A percentile compares a stretch with the other conserved stretches of the same genome.
Evolutionary conservation across 2,329 filamentous ascomycete genomes (phyloP).

Genomic region (Aspergillus quadrilineatus): DNA sequence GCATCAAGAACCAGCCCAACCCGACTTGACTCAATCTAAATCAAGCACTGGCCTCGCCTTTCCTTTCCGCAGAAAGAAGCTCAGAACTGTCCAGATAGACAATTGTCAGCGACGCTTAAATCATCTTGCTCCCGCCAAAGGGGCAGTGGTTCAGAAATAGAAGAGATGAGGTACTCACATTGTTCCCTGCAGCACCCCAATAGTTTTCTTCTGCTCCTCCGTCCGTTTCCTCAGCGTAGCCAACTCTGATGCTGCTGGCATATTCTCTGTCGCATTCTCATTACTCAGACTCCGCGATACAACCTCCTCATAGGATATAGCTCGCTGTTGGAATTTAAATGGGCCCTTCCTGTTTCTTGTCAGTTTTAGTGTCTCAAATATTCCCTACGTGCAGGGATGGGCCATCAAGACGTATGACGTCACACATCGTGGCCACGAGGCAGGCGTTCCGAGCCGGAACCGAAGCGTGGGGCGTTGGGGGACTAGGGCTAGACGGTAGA

Average conservation of each 20-base stretch:
- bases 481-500: not conserved
- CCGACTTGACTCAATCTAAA: no score
- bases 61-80: no score
- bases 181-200: not conserved
- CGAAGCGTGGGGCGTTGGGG: not conserved
- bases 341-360: not conserved
- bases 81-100: no score
- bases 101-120: no score
- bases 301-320: conserved; percentile 1
- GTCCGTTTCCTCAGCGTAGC: not conserved
- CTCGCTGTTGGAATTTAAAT: not conserved
- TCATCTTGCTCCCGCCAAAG: no score
- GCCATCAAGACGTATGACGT: not conserved
- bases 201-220: not conserved
- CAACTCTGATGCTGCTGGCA: not conserved
- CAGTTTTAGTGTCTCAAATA: not conserved
- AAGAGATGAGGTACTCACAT: not conserved
- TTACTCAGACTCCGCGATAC: not conserved
- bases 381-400: not conserved
- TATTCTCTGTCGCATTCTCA: not conserved
- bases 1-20: no score
- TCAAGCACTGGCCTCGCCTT: no score
- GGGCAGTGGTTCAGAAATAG: no score
- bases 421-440: not conserved
- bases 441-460: not conserved